Base-by-base conservation (phyloP, 768 basidiomycete species). In the Leccinum longicurvipes region DNA sequence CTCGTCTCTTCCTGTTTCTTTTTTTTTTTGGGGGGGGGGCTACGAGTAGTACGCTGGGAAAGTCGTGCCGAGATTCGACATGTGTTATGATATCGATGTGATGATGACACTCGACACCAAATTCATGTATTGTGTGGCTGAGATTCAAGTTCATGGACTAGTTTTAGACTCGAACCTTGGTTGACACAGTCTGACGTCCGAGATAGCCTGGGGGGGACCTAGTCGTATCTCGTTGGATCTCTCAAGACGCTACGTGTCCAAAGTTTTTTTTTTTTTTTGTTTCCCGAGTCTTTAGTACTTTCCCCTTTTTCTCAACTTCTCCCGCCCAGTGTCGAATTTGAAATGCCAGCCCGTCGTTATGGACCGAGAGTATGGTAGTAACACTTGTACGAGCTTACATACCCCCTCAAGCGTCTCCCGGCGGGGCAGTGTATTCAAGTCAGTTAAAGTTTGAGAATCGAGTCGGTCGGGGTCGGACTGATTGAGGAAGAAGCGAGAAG, bases 401-500 rank as follows among this genome's bases (percentile, higher is more conserved):
- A 32, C 32, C 32, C n/a, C 15, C 32, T 32, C 32, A 39, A 19
- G n/a, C 17, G 36, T n/a, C n/a, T n/a, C 36, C 34, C 36, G 17
- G n/a, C 36, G 17, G n/a, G 39, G 39, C 11, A 41, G 39, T 41
- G 39, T 21, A 25, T 47, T 39, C 36, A 14, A 12, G 41, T 24
- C 29, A 47, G 41, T 32, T 24, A 63, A 54, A 53, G 47, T 28
- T 50, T 42, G 41, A 17, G 49, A 31, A 39, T n/a, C 36, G 36
- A 3, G 39, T 41, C 32, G 32, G 32, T 53, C 51, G 58, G 59
- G 65, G 62, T 57, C 62, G 58, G 19, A 41, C 53, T 66, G 67
- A 69, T 68, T 60, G 57, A 58, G 53, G 56, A 54, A 54, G 52
- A 31, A 27, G 34, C 47, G 51, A 42, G 59, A 55, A 63, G 39